A percentile compares a stretch with the other conserved stretches of the same genome.
phyloP scores from a whole-genome alignment of 2,329 filamentous ascomycete genomes.

The Xylariales sp. region DNA sequence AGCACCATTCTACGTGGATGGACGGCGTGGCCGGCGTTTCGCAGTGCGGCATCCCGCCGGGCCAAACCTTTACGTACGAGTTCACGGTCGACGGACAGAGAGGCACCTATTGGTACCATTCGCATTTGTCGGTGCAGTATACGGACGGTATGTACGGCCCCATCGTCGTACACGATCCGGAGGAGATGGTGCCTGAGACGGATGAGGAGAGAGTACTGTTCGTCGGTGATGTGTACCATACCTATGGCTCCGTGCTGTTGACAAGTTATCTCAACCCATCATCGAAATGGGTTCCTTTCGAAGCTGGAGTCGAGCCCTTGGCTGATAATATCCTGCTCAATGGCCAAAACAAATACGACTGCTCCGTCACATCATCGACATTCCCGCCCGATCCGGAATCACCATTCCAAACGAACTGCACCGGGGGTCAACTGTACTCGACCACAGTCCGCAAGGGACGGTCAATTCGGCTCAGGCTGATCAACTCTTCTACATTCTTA shows the following conservation, averaged over 20 bases:
- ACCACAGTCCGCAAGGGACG: constrained; percentile 25
- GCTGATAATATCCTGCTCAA: constrained; percentile 37
- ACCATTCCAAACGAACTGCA: constrained; percentile 17
- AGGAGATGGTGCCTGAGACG: constrained; percentile 23
- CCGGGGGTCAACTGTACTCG: constrained; percentile 26
- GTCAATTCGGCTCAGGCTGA: constrained; percentile 30
- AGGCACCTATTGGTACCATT: constrained; percentile 53
- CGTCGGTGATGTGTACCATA: constrained; percentile 35
- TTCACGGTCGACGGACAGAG: constrained; percentile 43
- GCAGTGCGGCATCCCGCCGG: constrained; percentile 56
- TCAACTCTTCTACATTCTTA: constrained; percentile 34
- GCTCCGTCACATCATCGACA: constrained; percentile 24
- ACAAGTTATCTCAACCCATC: constrained; percentile 28
- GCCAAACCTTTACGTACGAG: constrained; percentile 53
- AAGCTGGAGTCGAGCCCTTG: constrained; percentile 34
- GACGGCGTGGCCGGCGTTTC: constrained; percentile 60
- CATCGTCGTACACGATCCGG: constrained; percentile 42
- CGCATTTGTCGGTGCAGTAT: constrained; percentile 56
- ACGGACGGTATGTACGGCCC: constrained; percentile 61
- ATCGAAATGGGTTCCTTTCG: constrained; percentile 28
- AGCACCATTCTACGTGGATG: constrained; percentile 60
- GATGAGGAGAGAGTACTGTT: constrained; percentile 34
- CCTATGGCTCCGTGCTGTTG: constrained; percentile 25
- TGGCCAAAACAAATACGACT: constrained; percentile 32
- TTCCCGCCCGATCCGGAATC: constrained; percentile 16